Evolutionary conservation across 2,329 filamentous ascomycete species (phyloP).

Genomic region (Nannizziopsis barbatae): DNA sequence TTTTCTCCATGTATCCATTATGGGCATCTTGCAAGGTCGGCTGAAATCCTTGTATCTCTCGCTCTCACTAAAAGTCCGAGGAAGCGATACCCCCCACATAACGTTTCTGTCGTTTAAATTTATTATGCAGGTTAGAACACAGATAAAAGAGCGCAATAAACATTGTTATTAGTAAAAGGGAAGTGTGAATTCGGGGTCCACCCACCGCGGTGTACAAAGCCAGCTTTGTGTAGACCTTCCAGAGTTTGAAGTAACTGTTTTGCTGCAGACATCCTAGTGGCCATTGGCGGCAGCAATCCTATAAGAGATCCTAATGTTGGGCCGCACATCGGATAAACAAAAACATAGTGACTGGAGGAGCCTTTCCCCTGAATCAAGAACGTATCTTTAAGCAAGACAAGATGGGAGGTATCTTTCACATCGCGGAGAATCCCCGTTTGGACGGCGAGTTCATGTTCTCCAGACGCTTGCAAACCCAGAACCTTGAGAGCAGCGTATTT

Average conservation of each 20-base stretch:
- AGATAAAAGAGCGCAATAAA: not conserved
- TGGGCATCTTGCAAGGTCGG: conserved; percentile 6
- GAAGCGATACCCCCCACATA: conserved; percentile 11
- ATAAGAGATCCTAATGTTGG: not conserved
- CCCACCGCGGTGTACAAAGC: conserved; percentile 12
- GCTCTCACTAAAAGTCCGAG: conserved; percentile 3
- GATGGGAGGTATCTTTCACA: conserved; percentile 14
- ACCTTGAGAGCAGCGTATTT: conserved; percentile 14
- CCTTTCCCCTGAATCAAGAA: conserved; percentile 8
- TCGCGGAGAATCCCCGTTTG: conserved; percentile 11
- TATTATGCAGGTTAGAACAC: not conserved
- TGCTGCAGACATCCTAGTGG: conserved; percentile 11
- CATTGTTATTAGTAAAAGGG: not conserved
- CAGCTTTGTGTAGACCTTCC: conserved; percentile 8
- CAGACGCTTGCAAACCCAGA: conserved; percentile 1
- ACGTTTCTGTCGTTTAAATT: conserved; percentile 11
- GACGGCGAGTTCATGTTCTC: conserved; percentile 11
- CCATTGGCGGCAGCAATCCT: conserved; percentile 4
- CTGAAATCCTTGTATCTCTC: conserved; percentile 12
- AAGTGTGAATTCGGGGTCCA: not conserved
- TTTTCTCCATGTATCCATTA: conserved; percentile 5
- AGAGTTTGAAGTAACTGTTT: conserved; percentile 12
- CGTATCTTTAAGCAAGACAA: conserved; percentile 10
- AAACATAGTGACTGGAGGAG: not conserved
- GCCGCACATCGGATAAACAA: conserved; percentile 6